These are phyloP conservation scores for Sarcodon sp. DNA, from an alignment of 768 basidiomycete genomes.

Conservation along the genomic window DNA sequence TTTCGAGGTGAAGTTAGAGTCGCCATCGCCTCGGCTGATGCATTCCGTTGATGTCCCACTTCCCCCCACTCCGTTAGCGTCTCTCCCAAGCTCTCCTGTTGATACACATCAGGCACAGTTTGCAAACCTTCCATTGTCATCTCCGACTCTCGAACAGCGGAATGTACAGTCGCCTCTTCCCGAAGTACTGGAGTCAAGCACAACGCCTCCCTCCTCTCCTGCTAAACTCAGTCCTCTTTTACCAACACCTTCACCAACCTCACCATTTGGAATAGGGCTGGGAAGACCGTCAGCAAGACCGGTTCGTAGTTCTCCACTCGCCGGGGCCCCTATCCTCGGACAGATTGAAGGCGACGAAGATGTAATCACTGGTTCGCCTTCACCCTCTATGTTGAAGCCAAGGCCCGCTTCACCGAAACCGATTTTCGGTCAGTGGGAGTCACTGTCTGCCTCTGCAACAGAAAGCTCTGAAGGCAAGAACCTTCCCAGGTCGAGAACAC, in stretches of 20 bases:
- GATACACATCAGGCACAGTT: neutral
- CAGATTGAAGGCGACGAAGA: neutral
- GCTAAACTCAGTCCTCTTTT: conserved; percentile 22
- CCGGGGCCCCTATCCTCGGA: conserved; percentile 29
- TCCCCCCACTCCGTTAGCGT: neutral
- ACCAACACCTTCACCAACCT: conserved; percentile 13
- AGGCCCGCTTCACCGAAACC: conserved; percentile 1
- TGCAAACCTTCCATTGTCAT: neutral
- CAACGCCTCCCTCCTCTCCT: conserved; percentile 59
- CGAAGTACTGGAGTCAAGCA: conserved; percentile 25
- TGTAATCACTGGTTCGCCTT: conserved; percentile 13
- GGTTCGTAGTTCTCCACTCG: conserved; percentile 65
- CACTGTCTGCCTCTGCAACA: neutral
- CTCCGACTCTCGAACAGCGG: neutral
- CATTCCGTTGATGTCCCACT: too few relatives aligned
- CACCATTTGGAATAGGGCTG: conserved; percentile 35
- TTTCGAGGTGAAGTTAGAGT: too few relatives aligned
- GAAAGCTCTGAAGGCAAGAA: neutral
- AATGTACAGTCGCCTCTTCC: too few relatives aligned
- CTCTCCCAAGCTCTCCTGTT: neutral
- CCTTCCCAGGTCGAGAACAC: neutral
- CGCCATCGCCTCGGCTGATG: too few relatives aligned
- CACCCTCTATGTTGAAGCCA: conserved; percentile 6
- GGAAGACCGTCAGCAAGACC: conserved; percentile 56
- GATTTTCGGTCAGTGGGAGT: neutral